Evolutionary conservation across 352 stramenopile species (phyloP), one percentile per base, ranked within the genome.

Genomic region (Discostella stelligera): DNA sequence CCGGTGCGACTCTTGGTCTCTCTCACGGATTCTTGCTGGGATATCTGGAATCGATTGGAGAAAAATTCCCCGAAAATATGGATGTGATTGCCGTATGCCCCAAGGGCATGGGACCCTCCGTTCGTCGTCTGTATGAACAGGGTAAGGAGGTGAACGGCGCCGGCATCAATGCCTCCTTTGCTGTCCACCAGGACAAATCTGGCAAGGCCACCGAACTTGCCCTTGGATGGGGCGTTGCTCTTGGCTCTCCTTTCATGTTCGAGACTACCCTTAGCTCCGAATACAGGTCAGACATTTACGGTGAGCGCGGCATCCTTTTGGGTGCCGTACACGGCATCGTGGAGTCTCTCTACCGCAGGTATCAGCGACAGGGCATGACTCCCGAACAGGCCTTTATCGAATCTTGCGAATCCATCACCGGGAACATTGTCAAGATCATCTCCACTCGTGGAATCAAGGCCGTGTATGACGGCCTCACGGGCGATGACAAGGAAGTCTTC

Each of bases 241-340:
- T 99, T 52, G 96, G 96, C 74, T 98, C 95, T 71, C 96, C 96
- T 11, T 99, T 98, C 91, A 97, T 97, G 79, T 99, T 99, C 90
- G 93, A 98, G 89, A 99, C 96, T 53, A 97, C 95, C 44, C 88
- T 99, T 67, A 91, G 92, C 55, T 95, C 96, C 67, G 96, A 99
- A 91, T 99, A 99, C 89, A 96, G 96, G 84, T 98, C 94, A 74
- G 96, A 99, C 91, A 99, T 99, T 84, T 99, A 98, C 67, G 96
- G 96, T 69, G 96, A 99, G 80, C 95, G 96, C 77, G 96, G 96
- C 68, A 98, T 99, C 77, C 90, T 99, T 27, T 90, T 99, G 8
- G 96, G 96, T 73, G 96, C 95, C 60, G 96, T 99, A 30, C 96
- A 99, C 88, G 96, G 95, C 71, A 96, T 99, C 71, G 95, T 99